Conservation (phyloP, 2,329 filamentous ascomycete genomes). For the Pyrenochaeta sp. region DNA sequence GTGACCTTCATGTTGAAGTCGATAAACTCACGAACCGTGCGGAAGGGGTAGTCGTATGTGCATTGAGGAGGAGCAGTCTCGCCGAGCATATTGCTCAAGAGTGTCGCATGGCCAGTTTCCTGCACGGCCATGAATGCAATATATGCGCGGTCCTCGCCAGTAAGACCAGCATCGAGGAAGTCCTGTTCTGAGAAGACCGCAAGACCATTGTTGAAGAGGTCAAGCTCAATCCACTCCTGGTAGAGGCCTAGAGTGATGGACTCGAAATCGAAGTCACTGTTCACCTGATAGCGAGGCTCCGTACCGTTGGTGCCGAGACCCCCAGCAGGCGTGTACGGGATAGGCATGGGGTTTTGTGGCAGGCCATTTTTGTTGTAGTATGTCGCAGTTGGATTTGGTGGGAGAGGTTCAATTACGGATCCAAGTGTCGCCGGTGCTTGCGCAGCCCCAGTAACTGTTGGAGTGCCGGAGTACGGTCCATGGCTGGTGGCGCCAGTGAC, state of each 20-base stretch:
- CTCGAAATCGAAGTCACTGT: slow-evolving; percentile 85
- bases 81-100: slow-evolving; percentile 80
- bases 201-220: slow-evolving; percentile 80
- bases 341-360: slow-evolving; percentile 71
- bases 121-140: slow-evolving; percentile 81
- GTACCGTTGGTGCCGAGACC: slow-evolving; percentile 81
- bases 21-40: slow-evolving; percentile 76
- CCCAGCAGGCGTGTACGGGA: slow-evolving; percentile 73
- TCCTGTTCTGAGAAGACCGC: slow-evolving; percentile 72
- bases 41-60: slow-evolving; percentile 82
- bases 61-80: slow-evolving; percentile 74
- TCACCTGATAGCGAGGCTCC: slow-evolving; percentile 75
- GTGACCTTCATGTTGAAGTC: slow-evolving; percentile 90
- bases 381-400: slow-evolving; percentile 67
- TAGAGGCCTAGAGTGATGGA: slow-evolving; percentile 78
- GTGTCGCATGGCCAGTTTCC: slow-evolving; percentile 78
- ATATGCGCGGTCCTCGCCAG: slow-evolving; percentile 71
- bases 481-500: slow-evolving; percentile 70
- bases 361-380: slow-evolving; percentile 75
- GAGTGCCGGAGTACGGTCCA: slow-evolving; percentile 70
- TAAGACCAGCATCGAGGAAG: slow-evolving; percentile 73
- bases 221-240: slow-evolving; percentile 85
- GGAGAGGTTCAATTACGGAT: slow-evolving; percentile 64
- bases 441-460: slow-evolving; percentile 74
- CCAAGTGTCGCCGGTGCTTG: slow-evolving; percentile 63